Conservation (phyloP, 306 rosid species). For the Pyrus communis region DNA sequence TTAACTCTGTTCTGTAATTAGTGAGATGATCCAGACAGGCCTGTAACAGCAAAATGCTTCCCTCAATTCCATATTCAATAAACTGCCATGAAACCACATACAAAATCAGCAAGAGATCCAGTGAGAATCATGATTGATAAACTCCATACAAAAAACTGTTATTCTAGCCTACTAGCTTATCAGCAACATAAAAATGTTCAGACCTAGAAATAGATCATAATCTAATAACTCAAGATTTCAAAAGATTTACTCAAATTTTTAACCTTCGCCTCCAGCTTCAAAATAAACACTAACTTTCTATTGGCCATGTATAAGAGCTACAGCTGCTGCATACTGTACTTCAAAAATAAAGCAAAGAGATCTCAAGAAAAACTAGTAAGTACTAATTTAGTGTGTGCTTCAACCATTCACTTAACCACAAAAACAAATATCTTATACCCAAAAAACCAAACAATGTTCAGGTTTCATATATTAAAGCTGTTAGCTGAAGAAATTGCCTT, state of each 20-base stretch:
- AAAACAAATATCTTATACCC: background rate
- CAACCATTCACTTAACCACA: background rate
- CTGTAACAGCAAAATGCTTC: constrained; percentile 76
- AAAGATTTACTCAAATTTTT: background rate
- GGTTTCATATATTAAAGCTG: background rate
- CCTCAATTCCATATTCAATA: constrained; percentile 63
- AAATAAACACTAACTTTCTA: background rate
- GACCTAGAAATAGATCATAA: background rate
- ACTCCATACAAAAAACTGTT: background rate
- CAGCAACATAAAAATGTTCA: background rate
- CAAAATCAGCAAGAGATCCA: constrained; percentile 11
- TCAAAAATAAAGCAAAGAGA: background rate
- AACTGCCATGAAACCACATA: constrained; percentile 43
- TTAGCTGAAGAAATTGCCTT: background rate
- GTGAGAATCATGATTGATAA: background rate
- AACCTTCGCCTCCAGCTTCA: background rate
- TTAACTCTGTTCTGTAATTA: constrained; percentile 35
- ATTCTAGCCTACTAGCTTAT: background rate
- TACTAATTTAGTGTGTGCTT: background rate
- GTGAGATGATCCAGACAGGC: constrained; percentile 73
- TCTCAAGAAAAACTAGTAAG: background rate
- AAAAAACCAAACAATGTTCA: background rate
- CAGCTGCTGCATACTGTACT: background rate
- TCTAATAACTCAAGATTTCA: background rate
- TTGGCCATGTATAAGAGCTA: background rate